Base-by-base conservation (phyloP, 2,329 filamentous ascomycete genomes). In the Aspergillus sp. region DNA sequence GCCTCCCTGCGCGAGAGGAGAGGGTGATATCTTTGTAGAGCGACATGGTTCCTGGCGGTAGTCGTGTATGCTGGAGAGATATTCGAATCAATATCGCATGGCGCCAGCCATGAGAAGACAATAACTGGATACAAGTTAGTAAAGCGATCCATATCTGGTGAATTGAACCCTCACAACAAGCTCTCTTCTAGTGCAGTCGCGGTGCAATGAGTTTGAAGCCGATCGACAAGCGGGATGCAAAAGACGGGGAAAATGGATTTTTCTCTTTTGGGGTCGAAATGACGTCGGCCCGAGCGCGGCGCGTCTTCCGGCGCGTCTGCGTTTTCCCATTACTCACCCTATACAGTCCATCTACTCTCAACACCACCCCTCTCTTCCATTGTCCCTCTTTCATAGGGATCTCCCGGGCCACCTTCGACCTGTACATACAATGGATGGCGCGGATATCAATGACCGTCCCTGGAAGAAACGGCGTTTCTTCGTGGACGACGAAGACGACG, bases 381-480 rank as follows among this genome's bases (percentile, higher is more conserved):
- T 20, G 17, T 4, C 16, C 43, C 13, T 42, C 40, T 13, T 17
- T 7, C 16, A 2, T n/a, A 38, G 14, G 17, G 14, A 10, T 42
- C 44, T 34, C 29, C 19, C 23, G n/a, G 4, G 23, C 10, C 17
- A 3, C 4, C 4, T 38, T 31, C 10, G 14, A 1, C 41, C 2
- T 17, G 6, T 42, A 23, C 46, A 32, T 45, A 58, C 19, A 3
- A 76, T 76, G 73, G 67, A 62, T 52, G 65, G 64, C 40, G 61
- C 65, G 59, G 71, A 77, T 52, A 64, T 78, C 43, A 76, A 82
- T 46, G 75, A 82, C 42, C 72, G 80, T 17, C 84, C 84, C 4
- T 68, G 71, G 20, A 87, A 87, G 70, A 85, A 84, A 69, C 76
- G 81, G 55, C 80, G 84, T 23, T 86, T 86, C 70, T 87, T 87